Conservation (phyloP, 2,329 filamentous ascomycete species). For the Knufia fluminis region DNA sequence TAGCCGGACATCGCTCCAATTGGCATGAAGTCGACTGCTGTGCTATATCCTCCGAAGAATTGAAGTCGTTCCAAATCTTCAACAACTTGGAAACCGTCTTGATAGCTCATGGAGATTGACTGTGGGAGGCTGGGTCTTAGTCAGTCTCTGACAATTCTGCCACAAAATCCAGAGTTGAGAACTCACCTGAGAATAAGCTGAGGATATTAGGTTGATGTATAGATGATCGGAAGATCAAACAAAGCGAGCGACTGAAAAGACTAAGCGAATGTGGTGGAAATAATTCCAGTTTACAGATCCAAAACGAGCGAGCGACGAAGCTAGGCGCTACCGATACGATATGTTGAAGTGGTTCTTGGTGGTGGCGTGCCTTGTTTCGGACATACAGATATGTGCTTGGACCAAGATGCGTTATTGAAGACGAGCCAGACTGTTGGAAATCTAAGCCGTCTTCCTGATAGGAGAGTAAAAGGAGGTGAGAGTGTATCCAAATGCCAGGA, state of each 20-base stretch:
- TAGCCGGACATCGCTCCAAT: constrained; percentile 7
- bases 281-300: constrained; percentile 27
- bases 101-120: constrained; percentile 9
- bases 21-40: constrained; percentile 3
- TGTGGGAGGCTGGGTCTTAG: constrained; percentile 2
- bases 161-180: not conserved
- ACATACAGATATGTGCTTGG: constrained; percentile 8
- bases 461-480: not conserved
- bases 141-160: constrained; percentile 1
- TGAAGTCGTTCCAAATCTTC: constrained; percentile 7
- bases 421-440: constrained; percentile 2
- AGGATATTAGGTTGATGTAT: constrained; percentile 40
- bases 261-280: constrained; percentile 38
- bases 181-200: constrained; percentile 37
- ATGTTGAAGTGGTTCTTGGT: constrained; percentile 6
- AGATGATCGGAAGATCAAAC: constrained; percentile 29
- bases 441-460: not conserved
- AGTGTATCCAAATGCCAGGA: not conserved
- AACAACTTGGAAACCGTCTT: constrained; percentile 8
- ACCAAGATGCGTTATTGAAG: constrained; percentile 4
- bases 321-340: constrained; percentile 19
- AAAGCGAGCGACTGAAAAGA: constrained; percentile 38
- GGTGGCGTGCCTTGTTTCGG: constrained; percentile 1
- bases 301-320: constrained; percentile 37
- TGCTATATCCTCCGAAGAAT: constrained; percentile 2